Evolutionary conservation across 306 rosid genomes (phyloP), one percentile per base, ranked within the genome.

Genomic region (Vicia sativa): DNA sequence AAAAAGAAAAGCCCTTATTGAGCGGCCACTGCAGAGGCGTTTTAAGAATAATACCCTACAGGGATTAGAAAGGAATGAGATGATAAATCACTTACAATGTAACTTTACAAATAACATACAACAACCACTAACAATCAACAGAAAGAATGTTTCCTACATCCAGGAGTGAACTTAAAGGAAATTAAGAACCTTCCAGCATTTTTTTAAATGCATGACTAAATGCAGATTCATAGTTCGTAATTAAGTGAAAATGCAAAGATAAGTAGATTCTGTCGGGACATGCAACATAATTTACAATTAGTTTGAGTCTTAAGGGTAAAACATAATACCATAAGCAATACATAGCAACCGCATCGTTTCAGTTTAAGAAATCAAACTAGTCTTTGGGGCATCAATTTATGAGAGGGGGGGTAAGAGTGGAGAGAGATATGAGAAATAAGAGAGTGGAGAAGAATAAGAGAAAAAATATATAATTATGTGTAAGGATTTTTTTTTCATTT

Each of bases 11-110:
- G 0, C 98, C 98, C 84, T 88, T 93, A 57, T 76, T 75, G 78
- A 88, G 85, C 70, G 97, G 98, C 97, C 91, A 93, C 82, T 90
- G 98, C 74, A 90, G 72, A 67, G 98, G 97, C 1, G 96, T 93
- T 74, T 81, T 83, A 70, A 93, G 80, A 66, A 75, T 34, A 69
- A 93, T 93, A 70, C 97, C 98, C 98, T 93, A 67, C 85, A 85
- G 65, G 48, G 49, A 81, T 63, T 71, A 48, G 48, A 83, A 84
- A 46, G 55, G 21, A 46, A 72, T 60, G 31, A 74, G 80, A 73
- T 53, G 8, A 69, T 49, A 38, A 39, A 65, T 50, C 45, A 39
- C 43, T 25, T 28, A 77, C 21, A 41, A 75, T 12, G 5, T 1
- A 34, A 44, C 5, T 34, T 34, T 43, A 50, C 41, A 37, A 13